Base-by-base conservation (phyloP, 768 basidiomycete genomes). In the Termitomyces sp. region DNA sequence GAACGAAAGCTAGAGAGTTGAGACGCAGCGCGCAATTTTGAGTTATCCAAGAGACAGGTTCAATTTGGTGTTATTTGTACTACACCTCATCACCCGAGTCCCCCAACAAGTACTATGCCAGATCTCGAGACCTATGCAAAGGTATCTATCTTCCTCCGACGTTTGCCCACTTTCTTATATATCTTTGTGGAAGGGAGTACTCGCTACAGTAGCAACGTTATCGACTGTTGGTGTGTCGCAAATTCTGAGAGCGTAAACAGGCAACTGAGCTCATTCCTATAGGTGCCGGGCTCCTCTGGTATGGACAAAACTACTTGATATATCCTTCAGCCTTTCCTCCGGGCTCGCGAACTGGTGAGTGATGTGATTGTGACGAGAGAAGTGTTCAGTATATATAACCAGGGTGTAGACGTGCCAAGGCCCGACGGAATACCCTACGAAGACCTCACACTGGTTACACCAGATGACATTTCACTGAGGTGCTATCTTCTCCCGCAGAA, bases 231-330 rank as follows among this genome's bases (percentile, higher is more conserved):
- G 85, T 86, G 63, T 52, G 76, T 73, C 45, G 37, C 34, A 20
- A 48, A 29, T 36, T 36, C 55, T 45, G 10, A 20, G 40, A 12
- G 38, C 8, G 38, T 43, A 36, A 60, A 60, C 29, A 32, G 40
- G 45, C 43, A 42, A n/a, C 20, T 52, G 42, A 55, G 63, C 51
- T 20, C 29, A 40, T 50, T 43, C 60, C 7, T 17, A 25, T 65
- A 91, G 90, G 86, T 61, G 83, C 82, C 54, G 87, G 89, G 10
- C 79, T 95, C 40, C 81, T 94, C 17, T 94, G 90, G 73, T 89
- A 90, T 65, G 92, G 91, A 34, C 95, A 98, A 71, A 89, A 88
- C 70, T 89, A 84, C 66, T 79, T 98, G 56, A 96, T 98, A 71
- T 98, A 96, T 72, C 95, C 95, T 0, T 88, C 92, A 17, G 87